Conservation (phyloP, 306 rosid species). For the Trifolium dubium region DNA sequence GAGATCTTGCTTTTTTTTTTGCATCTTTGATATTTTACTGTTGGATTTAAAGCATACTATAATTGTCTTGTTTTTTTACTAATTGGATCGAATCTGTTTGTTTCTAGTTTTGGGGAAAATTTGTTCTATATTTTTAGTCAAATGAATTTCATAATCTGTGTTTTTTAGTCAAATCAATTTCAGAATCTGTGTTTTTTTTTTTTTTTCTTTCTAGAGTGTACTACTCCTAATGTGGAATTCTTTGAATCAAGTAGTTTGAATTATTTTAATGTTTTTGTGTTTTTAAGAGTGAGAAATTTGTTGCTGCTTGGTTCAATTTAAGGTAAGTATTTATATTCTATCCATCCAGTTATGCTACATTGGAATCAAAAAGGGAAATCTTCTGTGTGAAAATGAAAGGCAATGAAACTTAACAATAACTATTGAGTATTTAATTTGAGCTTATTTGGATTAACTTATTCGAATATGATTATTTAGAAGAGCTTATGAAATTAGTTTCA, state of each 20-base stretch:
- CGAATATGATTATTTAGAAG: not conserved
- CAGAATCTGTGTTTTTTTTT: not conserved
- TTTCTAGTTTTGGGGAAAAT: not conserved
- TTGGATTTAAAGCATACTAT: constrained; percentile 14
- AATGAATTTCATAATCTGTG: constrained; percentile 22
- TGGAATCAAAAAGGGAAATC: constrained; percentile 12
- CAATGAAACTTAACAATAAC: not conserved
- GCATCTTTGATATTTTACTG: constrained; percentile 11
- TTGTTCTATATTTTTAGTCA: not conserved
- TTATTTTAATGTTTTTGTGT: not conserved
- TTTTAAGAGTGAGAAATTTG: not conserved
- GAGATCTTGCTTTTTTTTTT: constrained; percentile 37
- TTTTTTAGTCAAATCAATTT: constrained; percentile 26
- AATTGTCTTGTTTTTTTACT: constrained; percentile 25
- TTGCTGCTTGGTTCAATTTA: constrained; percentile 24
- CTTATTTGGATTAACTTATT: not conserved
- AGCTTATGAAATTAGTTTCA: not conserved
- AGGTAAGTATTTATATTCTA: not conserved
- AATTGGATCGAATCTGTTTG: constrained; percentile 31
- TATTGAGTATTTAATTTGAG: not conserved
- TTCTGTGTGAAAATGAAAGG: not conserved
- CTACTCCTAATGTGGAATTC: no score
- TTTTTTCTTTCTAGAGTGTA: constrained; percentile 9
- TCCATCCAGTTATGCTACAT: not conserved
- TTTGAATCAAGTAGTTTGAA: not conserved